Percentiles rank a stretch among this genome's conserved stretches.
These are phyloP conservation scores for Coniosporium apollinis DNA, from an alignment of 495 filamentous ascomycete genomes.

Conservation along the genomic window DNA sequence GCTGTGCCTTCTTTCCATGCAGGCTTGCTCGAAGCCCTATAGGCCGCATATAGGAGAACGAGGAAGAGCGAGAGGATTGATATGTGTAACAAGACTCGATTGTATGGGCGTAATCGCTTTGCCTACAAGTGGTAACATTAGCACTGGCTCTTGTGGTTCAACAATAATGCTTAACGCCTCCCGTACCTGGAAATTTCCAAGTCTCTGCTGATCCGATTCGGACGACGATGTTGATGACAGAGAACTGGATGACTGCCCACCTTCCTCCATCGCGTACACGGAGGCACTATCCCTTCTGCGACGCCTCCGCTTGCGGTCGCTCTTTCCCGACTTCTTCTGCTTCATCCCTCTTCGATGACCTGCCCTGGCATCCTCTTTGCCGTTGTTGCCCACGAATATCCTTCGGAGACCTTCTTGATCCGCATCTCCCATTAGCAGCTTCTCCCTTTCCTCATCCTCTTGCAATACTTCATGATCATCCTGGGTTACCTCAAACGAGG, in stretches of 20 bases:
- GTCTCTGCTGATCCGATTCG: too few species aligned
- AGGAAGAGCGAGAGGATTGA: slow-evolving; percentile 33
- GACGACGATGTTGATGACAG: too few species aligned
- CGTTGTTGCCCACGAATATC: background rate
- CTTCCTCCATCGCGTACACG: background rate
- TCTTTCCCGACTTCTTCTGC: background rate
- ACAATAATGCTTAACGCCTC: too few species aligned
- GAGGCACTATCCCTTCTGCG: background rate
- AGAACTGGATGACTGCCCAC: background rate
- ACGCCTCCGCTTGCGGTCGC: background rate
- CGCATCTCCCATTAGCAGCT: background rate
- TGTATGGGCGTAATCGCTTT: slow-evolving; percentile 14
- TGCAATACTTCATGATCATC: background rate
- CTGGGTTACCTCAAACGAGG: background rate
- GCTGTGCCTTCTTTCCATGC: slow-evolving; percentile 9
- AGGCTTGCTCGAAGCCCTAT: slow-evolving; percentile 34
- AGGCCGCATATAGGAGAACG: slow-evolving; percentile 36
- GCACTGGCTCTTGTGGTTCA: too few species aligned
- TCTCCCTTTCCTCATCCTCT: background rate
- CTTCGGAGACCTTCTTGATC: background rate
- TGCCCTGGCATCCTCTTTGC: background rate
- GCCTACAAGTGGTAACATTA: too few species aligned
- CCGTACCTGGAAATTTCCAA: too few species aligned
- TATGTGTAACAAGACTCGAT: slow-evolving; percentile 21
- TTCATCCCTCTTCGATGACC: background rate